These are phyloP conservation scores for Rhynchosporium secalis DNA, from an alignment of 2,329 filamentous ascomycete species.

Conservation along the genomic window DNA sequence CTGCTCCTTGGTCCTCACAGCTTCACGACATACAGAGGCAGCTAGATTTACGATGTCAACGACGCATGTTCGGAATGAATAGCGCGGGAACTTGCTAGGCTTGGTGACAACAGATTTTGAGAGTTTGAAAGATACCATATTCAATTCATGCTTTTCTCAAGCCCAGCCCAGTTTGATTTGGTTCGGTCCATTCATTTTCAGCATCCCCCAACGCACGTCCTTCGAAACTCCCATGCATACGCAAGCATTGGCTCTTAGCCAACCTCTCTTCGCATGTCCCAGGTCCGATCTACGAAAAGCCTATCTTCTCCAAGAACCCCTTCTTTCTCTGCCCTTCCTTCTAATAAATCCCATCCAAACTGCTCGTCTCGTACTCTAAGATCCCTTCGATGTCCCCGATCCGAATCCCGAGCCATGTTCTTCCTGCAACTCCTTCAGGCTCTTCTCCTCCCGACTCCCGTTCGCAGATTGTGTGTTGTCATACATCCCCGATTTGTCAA, in stretches of 20 bases:
- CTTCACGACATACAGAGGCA: slow-evolving; percentile 80
- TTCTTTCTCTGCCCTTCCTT: slow-evolving; percentile 27
- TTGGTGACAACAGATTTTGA: background rate
- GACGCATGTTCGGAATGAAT: background rate
- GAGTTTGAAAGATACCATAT: background rate
- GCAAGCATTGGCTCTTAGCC: background rate
- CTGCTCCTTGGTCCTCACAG: slow-evolving; percentile 75
- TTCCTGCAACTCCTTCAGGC: slow-evolving; percentile 12
- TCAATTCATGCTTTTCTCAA: slow-evolving; percentile 5
- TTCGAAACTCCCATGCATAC: background rate
- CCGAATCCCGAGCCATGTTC: slow-evolving; percentile 7
- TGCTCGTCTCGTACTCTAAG: slow-evolving; percentile 6
- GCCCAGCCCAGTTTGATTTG: background rate
- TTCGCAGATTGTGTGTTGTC: slow-evolving; percentile 32
- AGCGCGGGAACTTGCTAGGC: background rate
- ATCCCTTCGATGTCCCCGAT: slow-evolving; percentile 8
- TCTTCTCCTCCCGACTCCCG: slow-evolving; percentile 23
- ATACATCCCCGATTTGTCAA: slow-evolving; percentile 26
- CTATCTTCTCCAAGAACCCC: slow-evolving; percentile 27
- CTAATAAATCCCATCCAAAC: background rate
- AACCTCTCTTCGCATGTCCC: background rate
- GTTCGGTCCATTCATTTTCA: background rate
- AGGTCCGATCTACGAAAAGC: slow-evolving; percentile 6
- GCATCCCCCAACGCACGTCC: background rate
- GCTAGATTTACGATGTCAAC: slow-evolving; percentile 45